Conservation (phyloP, 805 yeast genomes). For the Ascoidea tarda region DNA sequence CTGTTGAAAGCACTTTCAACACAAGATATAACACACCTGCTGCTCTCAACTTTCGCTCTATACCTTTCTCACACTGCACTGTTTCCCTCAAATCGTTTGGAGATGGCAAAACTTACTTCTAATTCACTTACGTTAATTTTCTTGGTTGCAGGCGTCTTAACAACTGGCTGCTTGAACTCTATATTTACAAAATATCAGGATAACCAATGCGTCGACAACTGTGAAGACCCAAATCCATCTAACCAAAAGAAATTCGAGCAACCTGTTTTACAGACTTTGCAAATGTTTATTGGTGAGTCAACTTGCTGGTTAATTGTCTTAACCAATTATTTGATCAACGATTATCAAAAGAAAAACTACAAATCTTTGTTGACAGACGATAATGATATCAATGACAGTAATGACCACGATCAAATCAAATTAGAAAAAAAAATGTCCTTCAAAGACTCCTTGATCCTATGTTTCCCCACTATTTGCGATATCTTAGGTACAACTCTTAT, state of each 20-base stretch:
- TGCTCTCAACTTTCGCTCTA: not conserved
- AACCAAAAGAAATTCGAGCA: conserved; percentile 47
- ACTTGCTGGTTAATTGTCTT: conserved; percentile 16
- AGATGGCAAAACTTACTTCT: not conserved
- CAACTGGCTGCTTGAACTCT: conserved; percentile 63
- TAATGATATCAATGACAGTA: conserved; percentile 6
- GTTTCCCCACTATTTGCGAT: conserved; percentile 62
- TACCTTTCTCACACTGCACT: not conserved
- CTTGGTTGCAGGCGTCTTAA: conserved; percentile 36
- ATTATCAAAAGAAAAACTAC: not conserved
- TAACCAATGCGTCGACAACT: conserved; percentile 50
- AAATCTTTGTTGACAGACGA: conserved; percentile 4
- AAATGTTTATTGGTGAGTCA: conserved; percentile 70
- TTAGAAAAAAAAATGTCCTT: conserved; percentile 7
- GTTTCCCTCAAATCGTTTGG: not conserved
- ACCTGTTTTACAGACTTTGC: conserved; percentile 67
- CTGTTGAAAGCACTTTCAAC: not conserved
- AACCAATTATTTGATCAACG: not conserved
- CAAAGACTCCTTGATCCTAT: conserved; percentile 21
- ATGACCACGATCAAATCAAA: not conserved
- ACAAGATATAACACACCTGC: not conserved
- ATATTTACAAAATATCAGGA: conserved; percentile 66
- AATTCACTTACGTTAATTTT: conserved; percentile 15
- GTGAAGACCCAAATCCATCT: conserved; percentile 22
- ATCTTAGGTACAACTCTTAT: conserved; percentile 59